These are phyloP conservation scores for Chytridium lagenaria DNA, from an alignment of 371 early-diverging fungal genomes.

Conservation along the genomic window DNA sequence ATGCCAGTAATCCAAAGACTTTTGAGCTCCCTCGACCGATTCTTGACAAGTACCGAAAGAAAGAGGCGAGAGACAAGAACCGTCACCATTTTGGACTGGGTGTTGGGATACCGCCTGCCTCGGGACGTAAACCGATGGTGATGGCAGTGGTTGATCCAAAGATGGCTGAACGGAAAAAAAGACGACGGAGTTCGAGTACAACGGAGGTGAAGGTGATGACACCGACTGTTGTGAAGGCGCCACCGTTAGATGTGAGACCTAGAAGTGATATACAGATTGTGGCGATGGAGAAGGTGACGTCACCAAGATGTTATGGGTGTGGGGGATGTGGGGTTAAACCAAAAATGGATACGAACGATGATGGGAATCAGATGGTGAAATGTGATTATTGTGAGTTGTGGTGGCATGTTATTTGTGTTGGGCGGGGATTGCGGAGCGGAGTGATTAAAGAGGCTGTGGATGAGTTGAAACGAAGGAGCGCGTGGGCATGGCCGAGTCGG, in stretches of 20 bases:
- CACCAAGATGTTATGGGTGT: constrained; percentile 8
- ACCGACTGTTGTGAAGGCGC: not conserved
- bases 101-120: not conserved
- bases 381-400: constrained; percentile 12
- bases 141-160: not conserved
- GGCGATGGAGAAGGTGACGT: not conserved
- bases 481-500: not conserved
- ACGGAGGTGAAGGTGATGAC: too few relatives aligned
- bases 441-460: not conserved
- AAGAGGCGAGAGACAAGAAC: constrained; percentile 1
- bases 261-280: not conserved
- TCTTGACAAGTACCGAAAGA: constrained; percentile 9
- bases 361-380: constrained; percentile 3
- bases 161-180: too few relatives aligned
- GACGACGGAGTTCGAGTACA: too few relatives aligned
- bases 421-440: not conserved
- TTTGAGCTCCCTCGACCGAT: constrained; percentile 11
- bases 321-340: not conserved
- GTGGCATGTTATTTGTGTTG: constrained; percentile 6
- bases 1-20: not conserved
- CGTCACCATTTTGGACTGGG: too few relatives aligned
- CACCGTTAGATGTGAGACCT: too few relatives aligned
- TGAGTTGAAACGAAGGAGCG: not conserved
- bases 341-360: not conserved
- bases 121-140: not conserved